Conservation (phyloP, 208 protist genomes). For the Trichomonas vaginalis region DNA sequence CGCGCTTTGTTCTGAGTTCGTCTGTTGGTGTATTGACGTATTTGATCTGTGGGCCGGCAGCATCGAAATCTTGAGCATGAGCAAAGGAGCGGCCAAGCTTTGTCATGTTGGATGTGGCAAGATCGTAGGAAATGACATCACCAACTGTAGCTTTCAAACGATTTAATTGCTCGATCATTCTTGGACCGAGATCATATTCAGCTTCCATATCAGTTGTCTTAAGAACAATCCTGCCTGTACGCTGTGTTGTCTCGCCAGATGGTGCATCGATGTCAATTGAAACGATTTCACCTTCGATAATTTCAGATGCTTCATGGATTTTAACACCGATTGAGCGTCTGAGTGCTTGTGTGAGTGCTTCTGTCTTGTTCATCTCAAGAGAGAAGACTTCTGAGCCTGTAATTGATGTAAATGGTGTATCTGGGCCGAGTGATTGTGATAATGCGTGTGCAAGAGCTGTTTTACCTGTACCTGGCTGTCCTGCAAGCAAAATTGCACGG, state of each 20-base stretch:
- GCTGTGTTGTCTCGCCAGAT: slow-evolving; percentile 45
- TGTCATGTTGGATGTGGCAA: slow-evolving; percentile 85
- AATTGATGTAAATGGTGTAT: slow-evolving; percentile 98
- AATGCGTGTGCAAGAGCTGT: slow-evolving; percentile 93
- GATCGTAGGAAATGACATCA: slow-evolving; percentile 99
- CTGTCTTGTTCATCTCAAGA: slow-evolving; percentile 99
- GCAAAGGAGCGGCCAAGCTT: slow-evolving; percentile 90
- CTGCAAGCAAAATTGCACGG: slow-evolving; percentile 92
- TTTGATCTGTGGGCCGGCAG: slow-evolving; percentile 40
- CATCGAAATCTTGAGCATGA: slow-evolving; percentile 77
- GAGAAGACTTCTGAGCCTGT: slow-evolving; percentile 97
- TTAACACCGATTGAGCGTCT: slow-evolving; percentile 86
- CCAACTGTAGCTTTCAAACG: slow-evolving; percentile 79
- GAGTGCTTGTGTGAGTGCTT: slow-evolving; percentile 97
- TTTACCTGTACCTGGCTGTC: slow-evolving; percentile 86
- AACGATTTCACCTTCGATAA: slow-evolving; percentile 99
- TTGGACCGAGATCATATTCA: slow-evolving; percentile 94
- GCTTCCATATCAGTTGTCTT: slow-evolving; percentile 99
- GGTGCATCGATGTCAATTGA: slow-evolving; percentile 91
- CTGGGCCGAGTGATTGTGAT: slow-evolving; percentile 70
- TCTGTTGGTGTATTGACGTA: slow-evolving; percentile 29
- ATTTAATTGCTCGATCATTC: slow-evolving; percentile 97
- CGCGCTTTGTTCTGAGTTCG: slow-evolving; percentile 96
- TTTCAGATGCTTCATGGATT: slow-evolving; percentile 99
- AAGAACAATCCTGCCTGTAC: slow-evolving; percentile 84